phyloP scores from a whole-genome alignment of 1,139 yeast genomes.

The Arxiozyma bovina region DNA sequence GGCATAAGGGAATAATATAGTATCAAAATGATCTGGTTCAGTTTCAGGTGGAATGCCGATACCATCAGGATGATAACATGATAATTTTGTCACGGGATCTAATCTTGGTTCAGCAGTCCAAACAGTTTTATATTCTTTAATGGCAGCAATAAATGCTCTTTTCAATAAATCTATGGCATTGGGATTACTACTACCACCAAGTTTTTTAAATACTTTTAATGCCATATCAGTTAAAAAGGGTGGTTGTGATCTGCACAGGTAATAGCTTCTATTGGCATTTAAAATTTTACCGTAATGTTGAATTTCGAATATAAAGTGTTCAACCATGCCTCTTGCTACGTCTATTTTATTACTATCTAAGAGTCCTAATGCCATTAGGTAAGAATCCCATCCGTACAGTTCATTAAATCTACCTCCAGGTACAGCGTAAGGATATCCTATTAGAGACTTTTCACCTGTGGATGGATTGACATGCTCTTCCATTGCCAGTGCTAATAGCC shows the following conservation, averaged over 20 bases:
- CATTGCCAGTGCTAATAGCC: slow-evolving; percentile 76
- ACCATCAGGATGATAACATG: slow-evolving; percentile 88
- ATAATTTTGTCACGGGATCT: slow-evolving; percentile 70
- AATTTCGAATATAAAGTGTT: slow-evolving; percentile 85
- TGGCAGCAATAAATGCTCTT: slow-evolving; percentile 67
- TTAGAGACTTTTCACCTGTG: slow-evolving; percentile 41
- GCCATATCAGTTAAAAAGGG: slow-evolving; percentile 97
- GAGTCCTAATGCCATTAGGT: slow-evolving; percentile 82
- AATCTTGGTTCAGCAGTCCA: slow-evolving; percentile 73
- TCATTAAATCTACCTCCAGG: slow-evolving; percentile 98
- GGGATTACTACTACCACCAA: slow-evolving; percentile 37
- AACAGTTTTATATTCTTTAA: slow-evolving; percentile 72
- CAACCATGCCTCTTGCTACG: slow-evolving; percentile 85
- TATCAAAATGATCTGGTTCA: slow-evolving; percentile 78
- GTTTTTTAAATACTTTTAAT: slow-evolving; percentile 54
- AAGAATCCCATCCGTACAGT: slow-evolving; percentile 96
- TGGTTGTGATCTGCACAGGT: slow-evolving; percentile 88
- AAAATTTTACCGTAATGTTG: slow-evolving; percentile 83
- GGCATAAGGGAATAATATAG: slow-evolving; percentile 61
- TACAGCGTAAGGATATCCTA: slow-evolving; percentile 80
- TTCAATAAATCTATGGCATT: slow-evolving; percentile 52
- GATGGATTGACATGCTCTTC: slow-evolving; percentile 40
- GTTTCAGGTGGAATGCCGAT: slow-evolving; percentile 94
- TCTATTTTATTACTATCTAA: slow-evolving; percentile 51
- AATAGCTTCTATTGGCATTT: slow-evolving; percentile 91